These are phyloP conservation scores for Solanum megistacrolobum DNA, from an alignment of 257 asterid genomes.

Conservation along the genomic window DNA sequence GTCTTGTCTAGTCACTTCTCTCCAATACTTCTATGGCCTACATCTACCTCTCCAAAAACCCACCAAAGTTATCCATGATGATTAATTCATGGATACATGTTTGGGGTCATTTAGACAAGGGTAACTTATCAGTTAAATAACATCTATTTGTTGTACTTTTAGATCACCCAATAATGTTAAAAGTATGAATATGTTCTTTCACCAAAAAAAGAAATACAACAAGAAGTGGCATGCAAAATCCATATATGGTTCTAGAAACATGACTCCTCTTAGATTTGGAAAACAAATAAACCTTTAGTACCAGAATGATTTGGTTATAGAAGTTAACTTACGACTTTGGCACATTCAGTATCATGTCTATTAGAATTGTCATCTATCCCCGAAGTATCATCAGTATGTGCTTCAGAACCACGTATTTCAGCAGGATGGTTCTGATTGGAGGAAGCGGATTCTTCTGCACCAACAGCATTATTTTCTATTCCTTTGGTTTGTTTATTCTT, in stretches of 20 bases:
- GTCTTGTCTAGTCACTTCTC: background rate
- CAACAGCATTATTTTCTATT: constrained; percentile 25
- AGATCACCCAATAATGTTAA: background rate
- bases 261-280: background rate
- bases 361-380: constrained; percentile 12
- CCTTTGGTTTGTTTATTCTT: constrained; percentile 43
- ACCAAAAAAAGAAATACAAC: background rate
- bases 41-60: background rate
- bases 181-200: background rate
- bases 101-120: background rate
- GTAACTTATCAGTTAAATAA: background rate
- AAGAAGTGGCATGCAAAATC: background rate
- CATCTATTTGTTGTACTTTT: background rate
- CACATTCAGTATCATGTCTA: constrained; percentile 19
- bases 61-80: background rate
- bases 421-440: constrained; percentile 17
- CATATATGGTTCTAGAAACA: background rate
- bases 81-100: background rate
- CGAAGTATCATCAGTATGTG: constrained; percentile 6
- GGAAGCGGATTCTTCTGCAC: constrained; percentile 25
- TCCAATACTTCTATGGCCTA: background rate
- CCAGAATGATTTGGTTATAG: background rate
- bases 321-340: constrained; percentile 28
- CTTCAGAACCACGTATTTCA: background rate
- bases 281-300: background rate